phyloP scores from a whole-genome alignment of 179 eudicot species.

The Silene noctiflora region DNA sequence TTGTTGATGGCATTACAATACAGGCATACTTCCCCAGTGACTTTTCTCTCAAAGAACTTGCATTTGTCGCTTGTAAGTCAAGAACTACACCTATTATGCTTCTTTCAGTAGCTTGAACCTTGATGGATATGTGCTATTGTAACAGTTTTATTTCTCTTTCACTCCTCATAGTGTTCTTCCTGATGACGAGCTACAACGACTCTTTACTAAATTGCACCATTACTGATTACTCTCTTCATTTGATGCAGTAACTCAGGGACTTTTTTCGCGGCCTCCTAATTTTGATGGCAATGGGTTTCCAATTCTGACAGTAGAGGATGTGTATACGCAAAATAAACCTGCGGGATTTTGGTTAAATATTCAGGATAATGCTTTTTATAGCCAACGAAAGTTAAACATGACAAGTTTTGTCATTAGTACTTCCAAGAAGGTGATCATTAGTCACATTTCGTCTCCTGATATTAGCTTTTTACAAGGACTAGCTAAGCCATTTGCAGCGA shows the following conservation, averaged over 20 bases:
- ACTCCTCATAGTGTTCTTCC: no score
- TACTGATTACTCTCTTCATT: constrained; percentile 17
- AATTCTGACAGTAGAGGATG: constrained; percentile 53
- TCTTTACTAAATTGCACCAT: no score
- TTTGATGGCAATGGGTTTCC: background rate
- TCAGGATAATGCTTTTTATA: constrained; percentile 60
- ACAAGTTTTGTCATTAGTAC: constrained; percentile 51
- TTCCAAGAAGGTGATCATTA: constrained; percentile 42
- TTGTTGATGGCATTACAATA: constrained; percentile 53
- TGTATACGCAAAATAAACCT: constrained; percentile 34
- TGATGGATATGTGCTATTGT: no score
- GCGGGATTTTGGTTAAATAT: constrained; percentile 64
- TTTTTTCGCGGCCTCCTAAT: background rate
- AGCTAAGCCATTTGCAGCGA: constrained; percentile 39
- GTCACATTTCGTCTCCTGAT: constrained; percentile 83
- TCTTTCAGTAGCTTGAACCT: no score
- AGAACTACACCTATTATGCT: no score
- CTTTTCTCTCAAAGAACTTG: constrained; percentile 54
- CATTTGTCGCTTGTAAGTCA: constrained; percentile 51
- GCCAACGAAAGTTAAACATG: constrained; percentile 68
- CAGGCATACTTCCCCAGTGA: constrained; percentile 70
- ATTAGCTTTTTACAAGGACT: constrained; percentile 65
- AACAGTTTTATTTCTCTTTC: no score
- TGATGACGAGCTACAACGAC: no score
- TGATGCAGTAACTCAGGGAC: constrained; percentile 17